Evolutionary conservation across 2,329 filamentous ascomycete species (phyloP).

Genomic region (Pseudogymnoascus sp.): DNA sequence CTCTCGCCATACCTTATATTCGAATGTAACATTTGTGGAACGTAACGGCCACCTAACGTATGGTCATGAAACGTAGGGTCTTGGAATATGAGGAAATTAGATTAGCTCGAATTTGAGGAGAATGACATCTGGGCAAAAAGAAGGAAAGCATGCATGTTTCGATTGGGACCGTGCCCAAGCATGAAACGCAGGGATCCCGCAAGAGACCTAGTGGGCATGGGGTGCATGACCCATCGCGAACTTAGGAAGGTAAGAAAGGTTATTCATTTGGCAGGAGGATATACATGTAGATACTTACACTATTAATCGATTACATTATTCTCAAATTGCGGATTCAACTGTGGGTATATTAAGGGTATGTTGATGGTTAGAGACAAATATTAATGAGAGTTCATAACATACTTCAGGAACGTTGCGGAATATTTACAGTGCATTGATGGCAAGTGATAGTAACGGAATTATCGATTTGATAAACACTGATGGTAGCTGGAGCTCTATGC

Average conservation of each 20-base stretch:
- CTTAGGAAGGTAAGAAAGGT: neutral
- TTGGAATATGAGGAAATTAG: neutral
- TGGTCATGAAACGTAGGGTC: neutral
- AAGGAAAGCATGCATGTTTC: neutral
- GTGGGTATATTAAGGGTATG: neutral
- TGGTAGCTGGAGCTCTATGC: neutral
- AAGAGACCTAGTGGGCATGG: neutral
- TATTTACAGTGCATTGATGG: no score
- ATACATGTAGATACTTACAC: neutral
- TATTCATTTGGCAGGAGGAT: neutral
- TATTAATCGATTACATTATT: neutral
- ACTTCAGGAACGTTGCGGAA: no score
- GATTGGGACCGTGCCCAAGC: neutral
- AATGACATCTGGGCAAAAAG: neutral
- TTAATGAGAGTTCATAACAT: no score
- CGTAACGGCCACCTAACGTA: neutral
- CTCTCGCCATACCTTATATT: neutral
- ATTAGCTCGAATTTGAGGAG: neutral
- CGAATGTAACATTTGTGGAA: neutral
- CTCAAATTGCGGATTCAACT: neutral
- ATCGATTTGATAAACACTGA: no score
- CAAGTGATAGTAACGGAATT: no score
- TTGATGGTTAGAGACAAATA: neutral
- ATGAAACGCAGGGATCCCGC: neutral
- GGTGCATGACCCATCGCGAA: neutral